phyloP scores from a whole-genome alignment of 179 eudicot genomes.

The Patellifolia procumbens region DNA sequence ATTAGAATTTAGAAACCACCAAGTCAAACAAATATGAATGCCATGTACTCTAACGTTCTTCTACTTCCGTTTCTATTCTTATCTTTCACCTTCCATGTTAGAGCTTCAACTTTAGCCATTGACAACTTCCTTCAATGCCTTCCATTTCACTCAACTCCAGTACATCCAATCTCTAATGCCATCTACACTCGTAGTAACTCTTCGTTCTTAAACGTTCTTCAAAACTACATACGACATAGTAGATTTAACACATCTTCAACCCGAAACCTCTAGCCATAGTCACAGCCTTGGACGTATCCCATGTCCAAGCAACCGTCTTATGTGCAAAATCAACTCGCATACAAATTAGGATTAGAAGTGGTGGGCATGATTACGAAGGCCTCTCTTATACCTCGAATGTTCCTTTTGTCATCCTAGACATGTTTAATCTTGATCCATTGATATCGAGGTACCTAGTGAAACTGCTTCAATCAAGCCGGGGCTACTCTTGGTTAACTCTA shows the following conservation, averaged over 20 bases:
- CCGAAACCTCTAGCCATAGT: slow-evolving; percentile 36
- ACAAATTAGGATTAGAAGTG: slow-evolving; percentile 31
- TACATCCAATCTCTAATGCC: slow-evolving; percentile 22
- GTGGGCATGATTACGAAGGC: slow-evolving; percentile 38
- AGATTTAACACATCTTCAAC: slow-evolving; percentile 34
- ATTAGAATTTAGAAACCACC: neutral
- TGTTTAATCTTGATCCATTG: slow-evolving; percentile 35
- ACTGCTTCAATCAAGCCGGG: slow-evolving; percentile 32
- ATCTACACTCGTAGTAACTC: slow-evolving; percentile 20
- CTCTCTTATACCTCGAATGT: slow-evolving; percentile 25
- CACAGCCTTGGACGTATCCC: slow-evolving; percentile 28
- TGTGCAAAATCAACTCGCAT: slow-evolving; percentile 24
- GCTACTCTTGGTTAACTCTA: slow-evolving; percentile 33
- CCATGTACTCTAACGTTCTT: neutral
- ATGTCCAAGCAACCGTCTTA: slow-evolving; percentile 30
- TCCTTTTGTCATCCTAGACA: slow-evolving; percentile 34
- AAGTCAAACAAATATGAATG: slow-evolving; percentile 8
- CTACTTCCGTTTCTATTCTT: neutral
- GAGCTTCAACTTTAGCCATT: slow-evolving; percentile 16
- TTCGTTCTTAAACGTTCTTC: slow-evolving; percentile 19
- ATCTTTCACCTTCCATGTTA: neutral
- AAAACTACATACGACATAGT: slow-evolving; percentile 28
- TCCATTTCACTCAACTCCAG: neutral
- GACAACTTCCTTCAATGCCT: slow-evolving; percentile 27
- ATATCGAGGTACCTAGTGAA: slow-evolving; percentile 18